Evolutionary conservation across 2,329 filamentous ascomycete genomes (phyloP).

Genomic region (Ilyonectria mors-panacis): DNA sequence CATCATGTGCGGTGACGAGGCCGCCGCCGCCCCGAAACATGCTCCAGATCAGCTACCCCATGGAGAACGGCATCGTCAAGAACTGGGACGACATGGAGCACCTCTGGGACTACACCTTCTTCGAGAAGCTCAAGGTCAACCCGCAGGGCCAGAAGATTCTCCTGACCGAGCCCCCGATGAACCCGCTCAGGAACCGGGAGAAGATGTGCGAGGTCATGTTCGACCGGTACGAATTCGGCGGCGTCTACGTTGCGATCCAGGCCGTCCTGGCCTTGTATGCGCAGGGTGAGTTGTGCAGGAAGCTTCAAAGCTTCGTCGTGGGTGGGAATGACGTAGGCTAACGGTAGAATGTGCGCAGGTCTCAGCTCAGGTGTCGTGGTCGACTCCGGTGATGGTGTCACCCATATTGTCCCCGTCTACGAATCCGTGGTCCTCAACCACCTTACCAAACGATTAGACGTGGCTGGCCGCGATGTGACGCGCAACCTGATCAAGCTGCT

Average conservation of each 20-base stretch:
- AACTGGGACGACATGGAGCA: constrained; percentile 99
- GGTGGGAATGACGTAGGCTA: constrained; percentile 21
- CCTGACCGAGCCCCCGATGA: constrained; percentile 97
- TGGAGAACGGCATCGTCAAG: constrained; percentile 99
- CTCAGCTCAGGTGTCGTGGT: constrained; percentile 96
- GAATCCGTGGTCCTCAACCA: constrained; percentile 98
- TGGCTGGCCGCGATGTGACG: constrained; percentile 97
- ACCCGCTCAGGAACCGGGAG: constrained; percentile 95
- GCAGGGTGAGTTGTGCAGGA: constrained; percentile 74
- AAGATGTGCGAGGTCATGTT: constrained; percentile 99
- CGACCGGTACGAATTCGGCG: constrained; percentile 94
- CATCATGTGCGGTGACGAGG: constrained; percentile 99
- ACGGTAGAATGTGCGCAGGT: constrained; percentile 63
- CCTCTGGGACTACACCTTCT: constrained; percentile 99
- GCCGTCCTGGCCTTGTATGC: constrained; percentile 96
- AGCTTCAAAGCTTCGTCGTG: constrained; percentile 7
- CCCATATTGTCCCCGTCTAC: constrained; percentile 98
- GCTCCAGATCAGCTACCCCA: constrained; percentile 98
- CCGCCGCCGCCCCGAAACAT: constrained; percentile 92
- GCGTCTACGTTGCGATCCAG: constrained; percentile 98
- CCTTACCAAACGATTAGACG: constrained; percentile 92
- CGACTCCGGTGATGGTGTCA: constrained; percentile 97
- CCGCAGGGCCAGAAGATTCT: constrained; percentile 95
- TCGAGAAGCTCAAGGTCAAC: constrained; percentile 96
- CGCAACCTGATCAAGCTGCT: constrained; percentile 97